A percentile compares a stretch with the other conserved stretches of the same genome.
Conservation (phyloP, 192 early-diverging fungal species). For the Backusella tarrabulga region DNA sequence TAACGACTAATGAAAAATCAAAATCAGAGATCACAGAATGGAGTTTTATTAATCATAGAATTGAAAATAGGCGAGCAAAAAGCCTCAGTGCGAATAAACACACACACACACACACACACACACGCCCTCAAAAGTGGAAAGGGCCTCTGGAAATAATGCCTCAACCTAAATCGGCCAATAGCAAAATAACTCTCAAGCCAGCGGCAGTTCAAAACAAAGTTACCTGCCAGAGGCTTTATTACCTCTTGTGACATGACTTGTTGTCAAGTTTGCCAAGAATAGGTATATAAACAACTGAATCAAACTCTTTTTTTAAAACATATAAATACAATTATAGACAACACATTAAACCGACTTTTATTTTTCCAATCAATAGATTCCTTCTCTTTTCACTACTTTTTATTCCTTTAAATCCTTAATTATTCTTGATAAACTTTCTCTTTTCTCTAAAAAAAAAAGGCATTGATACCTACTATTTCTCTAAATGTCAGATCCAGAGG, state of each 20-base stretch:
- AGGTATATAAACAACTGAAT: background rate
- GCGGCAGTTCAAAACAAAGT: background rate
- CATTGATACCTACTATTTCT: background rate
- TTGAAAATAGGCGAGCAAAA: background rate
- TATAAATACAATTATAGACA: background rate
- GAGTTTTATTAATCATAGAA: background rate
- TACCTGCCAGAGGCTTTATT: background rate
- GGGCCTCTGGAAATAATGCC: background rate
- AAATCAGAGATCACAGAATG: background rate
- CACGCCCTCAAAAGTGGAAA: background rate
- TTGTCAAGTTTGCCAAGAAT: background rate
- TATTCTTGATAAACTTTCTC: background rate
- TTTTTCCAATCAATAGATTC: background rate
- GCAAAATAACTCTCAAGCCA: background rate
- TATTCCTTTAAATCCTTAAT: background rate
- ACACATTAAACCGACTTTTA: background rate
- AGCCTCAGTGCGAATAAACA: background rate
- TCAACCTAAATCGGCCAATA: background rate
- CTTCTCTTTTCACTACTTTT: background rate
- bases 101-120: background rate
- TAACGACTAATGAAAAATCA: background rate
- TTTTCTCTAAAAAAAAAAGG: background rate
- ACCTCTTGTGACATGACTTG: background rate
- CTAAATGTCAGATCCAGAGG: slow-evolving; percentile 7
- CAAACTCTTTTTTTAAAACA: background rate